phyloP scores from a whole-genome alignment of 2,329 filamentous ascomycete species.

The Hortaea werneckii region DNA sequence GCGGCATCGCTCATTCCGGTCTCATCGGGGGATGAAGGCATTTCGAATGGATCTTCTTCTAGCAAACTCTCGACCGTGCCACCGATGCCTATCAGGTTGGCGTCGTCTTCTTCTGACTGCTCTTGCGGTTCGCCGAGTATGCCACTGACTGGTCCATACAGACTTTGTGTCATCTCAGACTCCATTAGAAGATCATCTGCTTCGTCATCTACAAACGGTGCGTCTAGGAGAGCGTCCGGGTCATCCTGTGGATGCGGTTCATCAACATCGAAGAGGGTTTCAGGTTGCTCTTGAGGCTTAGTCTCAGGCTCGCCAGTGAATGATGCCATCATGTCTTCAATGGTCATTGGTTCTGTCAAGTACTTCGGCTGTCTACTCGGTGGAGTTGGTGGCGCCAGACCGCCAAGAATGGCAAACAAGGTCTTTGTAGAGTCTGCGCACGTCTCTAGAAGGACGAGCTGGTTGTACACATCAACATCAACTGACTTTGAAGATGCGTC shows the following conservation, averaged over 20 bases:
- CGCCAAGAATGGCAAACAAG: conserved; percentile 66
- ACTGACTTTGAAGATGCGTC: conserved; percentile 56
- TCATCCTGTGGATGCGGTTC: conserved; percentile 17
- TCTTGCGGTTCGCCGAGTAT: conserved; percentile 16
- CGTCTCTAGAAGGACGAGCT: conserved; percentile 82
- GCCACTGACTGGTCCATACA: conserved; percentile 25
- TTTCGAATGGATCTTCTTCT: conserved; percentile 29
- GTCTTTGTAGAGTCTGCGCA: conserved; percentile 97
- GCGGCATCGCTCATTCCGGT: conserved; percentile 21
- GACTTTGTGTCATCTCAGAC: conserved; percentile 22
- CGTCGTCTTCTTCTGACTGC: conserved; percentile 9
- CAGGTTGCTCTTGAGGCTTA: conserved; percentile 49
- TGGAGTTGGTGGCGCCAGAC: conserved; percentile 70
- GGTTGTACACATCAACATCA: conserved; percentile 72
- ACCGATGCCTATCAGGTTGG: conserved; percentile 9
- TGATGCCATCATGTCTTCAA: conserved; percentile 81
- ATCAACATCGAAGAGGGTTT: conserved; percentile 34
- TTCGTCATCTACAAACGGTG: conserved; percentile 3
- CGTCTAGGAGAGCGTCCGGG: conserved; percentile 23
- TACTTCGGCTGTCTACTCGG: conserved; percentile 79
- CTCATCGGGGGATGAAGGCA: conserved; percentile 20
- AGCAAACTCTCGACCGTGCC: conserved; percentile 28
- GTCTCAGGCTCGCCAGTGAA: conserved; percentile 79
- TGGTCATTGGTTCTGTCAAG: conserved; percentile 72
- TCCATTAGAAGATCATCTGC: conserved; percentile 31